A percentile compares a stretch with the other conserved stretches of the same genome.
Evolutionary conservation across 805 yeast species (phyloP).

Genomic region (Lipomyces yamanashiensis): DNA sequence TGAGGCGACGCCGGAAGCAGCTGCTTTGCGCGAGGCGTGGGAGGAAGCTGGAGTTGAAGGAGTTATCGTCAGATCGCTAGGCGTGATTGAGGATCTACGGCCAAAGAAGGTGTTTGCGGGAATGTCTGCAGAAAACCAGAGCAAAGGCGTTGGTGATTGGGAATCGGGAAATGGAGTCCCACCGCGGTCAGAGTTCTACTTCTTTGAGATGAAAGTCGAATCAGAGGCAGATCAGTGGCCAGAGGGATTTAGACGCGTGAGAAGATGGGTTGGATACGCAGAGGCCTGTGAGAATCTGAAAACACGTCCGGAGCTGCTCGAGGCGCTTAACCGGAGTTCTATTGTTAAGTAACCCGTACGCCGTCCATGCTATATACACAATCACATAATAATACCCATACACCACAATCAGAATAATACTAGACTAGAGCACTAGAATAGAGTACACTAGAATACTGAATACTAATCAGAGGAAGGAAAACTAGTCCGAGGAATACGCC

Average conservation of each 20-base stretch:
- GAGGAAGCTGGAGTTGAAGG: conserved; percentile 95
- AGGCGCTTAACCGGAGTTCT: conserved; percentile 62
- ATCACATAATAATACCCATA: too few relatives aligned
- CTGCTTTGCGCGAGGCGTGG: conserved; percentile 93
- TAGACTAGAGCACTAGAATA: too few relatives aligned
- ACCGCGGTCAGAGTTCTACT: conserved; percentile 86
- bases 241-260: conserved; percentile 61
- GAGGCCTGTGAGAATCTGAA: conserved; percentile 68
- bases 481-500: neutral
- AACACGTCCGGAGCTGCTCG: conserved; percentile 66
- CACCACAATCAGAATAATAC: too few relatives aligned
- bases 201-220: conserved; percentile 73
- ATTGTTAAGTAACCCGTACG: conserved; percentile 6
- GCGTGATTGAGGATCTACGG: conserved; percentile 66
- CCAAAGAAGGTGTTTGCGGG: conserved; percentile 54
- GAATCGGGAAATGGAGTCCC: conserved; percentile 44
- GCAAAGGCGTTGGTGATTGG: conserved; percentile 5
- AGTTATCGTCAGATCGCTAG: conserved; percentile 57
- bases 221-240: conserved; percentile 73
- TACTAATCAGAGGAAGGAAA: neutral
- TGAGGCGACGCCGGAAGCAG: conserved; percentile 54
- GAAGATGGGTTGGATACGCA: conserved; percentile 71
- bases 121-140: neutral
- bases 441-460: too few relatives aligned
- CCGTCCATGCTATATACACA: too few relatives aligned